phyloP scores from a whole-genome alignment of 768 basidiomycete genomes.

The Mycena olivaceomarginata region DNA sequence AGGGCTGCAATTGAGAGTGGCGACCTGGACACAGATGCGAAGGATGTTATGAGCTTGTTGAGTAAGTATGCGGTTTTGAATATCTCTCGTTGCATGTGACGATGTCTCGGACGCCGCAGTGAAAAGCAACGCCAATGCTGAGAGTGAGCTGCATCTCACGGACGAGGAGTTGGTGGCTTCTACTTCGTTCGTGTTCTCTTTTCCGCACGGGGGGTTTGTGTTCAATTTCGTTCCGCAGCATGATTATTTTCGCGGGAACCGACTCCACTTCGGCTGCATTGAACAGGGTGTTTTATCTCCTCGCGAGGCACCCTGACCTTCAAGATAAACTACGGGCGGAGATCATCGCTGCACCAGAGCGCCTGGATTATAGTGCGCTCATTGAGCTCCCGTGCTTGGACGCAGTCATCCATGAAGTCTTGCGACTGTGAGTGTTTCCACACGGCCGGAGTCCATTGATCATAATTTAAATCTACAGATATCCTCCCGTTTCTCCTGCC shows the following conservation, averaged over 20 bases:
- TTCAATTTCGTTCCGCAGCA: not conserved
- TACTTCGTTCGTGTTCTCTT: not conserved
- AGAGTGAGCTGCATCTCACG: not conserved
- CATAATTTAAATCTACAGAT: not conserved
- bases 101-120: not conserved
- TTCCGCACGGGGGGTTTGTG: not conserved
- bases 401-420: not conserved
- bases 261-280: constrained; percentile 12
- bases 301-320: constrained; percentile 1
- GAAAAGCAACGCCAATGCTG: not conserved
- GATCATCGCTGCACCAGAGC: not conserved
- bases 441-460: not conserved
- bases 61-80: not conserved
- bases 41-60: constrained; percentile 23
- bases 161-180: not conserved
- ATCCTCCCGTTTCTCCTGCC: not conserved
- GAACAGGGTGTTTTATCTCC: not conserved
- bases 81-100: too few species aligned
- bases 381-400: constrained; percentile 11
- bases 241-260: constrained; percentile 6
- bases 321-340: constrained; percentile 19
- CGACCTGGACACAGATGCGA: not conserved
- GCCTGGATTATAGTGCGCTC: not conserved
- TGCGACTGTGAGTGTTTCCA: constrained; percentile 2
- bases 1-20: not conserved